phyloP scores from a whole-genome alignment of 2,329 filamentous ascomycete species.

The Aureobasidium sp. region DNA sequence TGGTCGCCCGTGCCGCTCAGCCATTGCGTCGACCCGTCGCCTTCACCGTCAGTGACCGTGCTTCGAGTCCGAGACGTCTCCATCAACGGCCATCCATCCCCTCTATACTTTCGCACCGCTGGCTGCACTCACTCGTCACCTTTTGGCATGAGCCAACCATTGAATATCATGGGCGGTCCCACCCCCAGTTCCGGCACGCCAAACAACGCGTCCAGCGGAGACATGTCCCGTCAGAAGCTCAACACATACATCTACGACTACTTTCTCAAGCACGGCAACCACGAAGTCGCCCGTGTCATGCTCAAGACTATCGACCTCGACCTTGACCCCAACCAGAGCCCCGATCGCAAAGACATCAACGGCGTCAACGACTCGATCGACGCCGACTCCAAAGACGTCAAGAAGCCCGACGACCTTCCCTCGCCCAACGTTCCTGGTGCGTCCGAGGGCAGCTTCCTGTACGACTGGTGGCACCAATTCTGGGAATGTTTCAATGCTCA shows the following conservation, averaged over 20 bases:
- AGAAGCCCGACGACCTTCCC: conserved; percentile 74
- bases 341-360: conserved; percentile 60
- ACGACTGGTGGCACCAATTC: conserved; percentile 96
- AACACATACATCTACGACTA: conserved; percentile 92
- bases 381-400: conserved; percentile 71
- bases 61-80: conserved; percentile 12
- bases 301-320: conserved; percentile 44
- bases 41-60: neutral
- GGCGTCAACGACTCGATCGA: conserved; percentile 63
- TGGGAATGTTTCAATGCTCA: conserved; percentile 92
- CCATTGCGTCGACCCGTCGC: neutral
- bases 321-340: conserved; percentile 47
- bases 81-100: neutral
- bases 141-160: conserved; percentile 49
- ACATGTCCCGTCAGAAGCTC: conserved; percentile 48
- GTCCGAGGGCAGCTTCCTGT: conserved; percentile 74
- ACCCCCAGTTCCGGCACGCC: conserved; percentile 31
- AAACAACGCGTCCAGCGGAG: conserved; percentile 19
- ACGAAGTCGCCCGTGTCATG: conserved; percentile 72
- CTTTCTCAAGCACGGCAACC: conserved; percentile 79
- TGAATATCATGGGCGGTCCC: conserved; percentile 46
- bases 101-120: conserved; percentile 12
- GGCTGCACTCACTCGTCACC: conserved; percentile 13
- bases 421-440: conserved; percentile 61
- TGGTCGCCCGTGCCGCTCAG: neutral